Percentiles rank a stretch among this genome's conserved stretches.
Conservation (phyloP, 768 basidiomycete genomes). For the Tubosaeta sp. region DNA sequence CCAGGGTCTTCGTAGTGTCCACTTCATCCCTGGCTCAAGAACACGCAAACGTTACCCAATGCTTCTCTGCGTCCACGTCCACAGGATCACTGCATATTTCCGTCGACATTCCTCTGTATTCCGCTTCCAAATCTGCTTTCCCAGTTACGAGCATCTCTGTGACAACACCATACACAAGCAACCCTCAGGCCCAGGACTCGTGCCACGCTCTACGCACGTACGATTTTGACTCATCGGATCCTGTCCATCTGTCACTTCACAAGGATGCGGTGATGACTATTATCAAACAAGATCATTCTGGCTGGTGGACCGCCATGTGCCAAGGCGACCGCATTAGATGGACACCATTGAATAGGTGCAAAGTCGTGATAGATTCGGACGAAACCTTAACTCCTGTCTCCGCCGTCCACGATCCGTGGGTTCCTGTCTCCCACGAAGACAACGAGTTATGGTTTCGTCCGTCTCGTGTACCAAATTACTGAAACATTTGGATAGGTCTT, state of each 20-base stretch:
- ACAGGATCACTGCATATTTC: slow-evolving; percentile 25
- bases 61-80: not conserved
- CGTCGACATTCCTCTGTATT: slow-evolving; percentile 35
- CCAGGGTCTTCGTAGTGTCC: not conserved
- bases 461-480: slow-evolving; percentile 1
- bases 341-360: slow-evolving; percentile 46
- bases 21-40: not conserved
- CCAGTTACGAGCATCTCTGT: slow-evolving; percentile 4
- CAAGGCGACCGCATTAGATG: slow-evolving; percentile 58
- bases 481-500: slow-evolving; percentile 12
- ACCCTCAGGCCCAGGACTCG: slow-evolving; percentile 31
- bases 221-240: slow-evolving; percentile 62
- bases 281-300: slow-evolving; percentile 63
- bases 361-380: slow-evolving; percentile 42
- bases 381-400: slow-evolving; percentile 35
- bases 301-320: slow-evolving; percentile 81
- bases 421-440: slow-evolving; percentile 19
- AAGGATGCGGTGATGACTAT: slow-evolving; percentile 66
- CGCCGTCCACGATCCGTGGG: slow-evolving; percentile 16
- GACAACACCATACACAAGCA: slow-evolving; percentile 31
- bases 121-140: slow-evolving; percentile 21
- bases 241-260: slow-evolving; percentile 56
- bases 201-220: slow-evolving; percentile 55
- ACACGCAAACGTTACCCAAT: slow-evolving; percentile 9
- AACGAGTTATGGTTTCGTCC: slow-evolving; percentile 8